phyloP scores from a whole-genome alignment of 1,284 basidiomycete genomes.

The Moesziomyces aphidis region DNA sequence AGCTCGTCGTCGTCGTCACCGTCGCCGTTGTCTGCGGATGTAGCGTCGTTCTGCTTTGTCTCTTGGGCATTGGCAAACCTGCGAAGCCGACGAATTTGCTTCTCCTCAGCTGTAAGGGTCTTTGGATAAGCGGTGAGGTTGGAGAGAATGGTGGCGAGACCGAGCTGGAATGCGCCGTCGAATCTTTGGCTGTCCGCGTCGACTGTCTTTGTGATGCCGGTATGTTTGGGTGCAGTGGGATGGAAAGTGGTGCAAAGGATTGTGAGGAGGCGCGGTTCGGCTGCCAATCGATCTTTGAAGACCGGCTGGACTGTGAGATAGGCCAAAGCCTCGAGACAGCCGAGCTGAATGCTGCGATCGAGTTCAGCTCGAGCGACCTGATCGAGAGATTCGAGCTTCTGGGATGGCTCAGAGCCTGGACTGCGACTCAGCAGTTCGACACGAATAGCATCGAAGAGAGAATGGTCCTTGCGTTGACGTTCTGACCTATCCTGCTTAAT shows the following conservation, averaged over 20 bases:
- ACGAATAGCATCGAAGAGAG: conserved; percentile 15
- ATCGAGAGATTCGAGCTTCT: neutral
- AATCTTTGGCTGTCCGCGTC: conserved; percentile 21
- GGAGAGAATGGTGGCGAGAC: conserved; percentile 48
- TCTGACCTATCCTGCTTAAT: conserved; percentile 19
- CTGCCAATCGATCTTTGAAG: conserved; percentile 30
- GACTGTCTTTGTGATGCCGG: neutral
- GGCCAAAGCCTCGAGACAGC: conserved; percentile 54
- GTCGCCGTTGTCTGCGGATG: neutral
- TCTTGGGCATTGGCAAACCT: conserved; percentile 48
- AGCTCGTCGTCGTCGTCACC: conserved; percentile 31
- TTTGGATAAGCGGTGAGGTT: conserved; percentile 51
- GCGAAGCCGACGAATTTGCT: conserved; percentile 53
- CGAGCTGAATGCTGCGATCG: conserved; percentile 17
- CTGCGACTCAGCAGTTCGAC: conserved; percentile 9
- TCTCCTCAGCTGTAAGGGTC: conserved; percentile 45
- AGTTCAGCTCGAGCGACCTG: conserved; percentile 1
- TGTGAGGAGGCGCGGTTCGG: conserved; percentile 30
- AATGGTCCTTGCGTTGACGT: conserved; percentile 25
- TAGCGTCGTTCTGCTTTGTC: conserved; percentile 7
- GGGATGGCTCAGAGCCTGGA: neutral
- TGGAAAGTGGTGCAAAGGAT: conserved; percentile 28
- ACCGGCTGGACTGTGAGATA: conserved; percentile 51
- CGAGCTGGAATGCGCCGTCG: conserved; percentile 53
- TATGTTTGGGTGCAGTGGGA: neutral